Percentiles rank a stretch among this genome's conserved stretches.
Evolutionary conservation across 2,329 filamentous ascomycete species (phyloP).

Genomic region (Leptographium lundbergii): DNA sequence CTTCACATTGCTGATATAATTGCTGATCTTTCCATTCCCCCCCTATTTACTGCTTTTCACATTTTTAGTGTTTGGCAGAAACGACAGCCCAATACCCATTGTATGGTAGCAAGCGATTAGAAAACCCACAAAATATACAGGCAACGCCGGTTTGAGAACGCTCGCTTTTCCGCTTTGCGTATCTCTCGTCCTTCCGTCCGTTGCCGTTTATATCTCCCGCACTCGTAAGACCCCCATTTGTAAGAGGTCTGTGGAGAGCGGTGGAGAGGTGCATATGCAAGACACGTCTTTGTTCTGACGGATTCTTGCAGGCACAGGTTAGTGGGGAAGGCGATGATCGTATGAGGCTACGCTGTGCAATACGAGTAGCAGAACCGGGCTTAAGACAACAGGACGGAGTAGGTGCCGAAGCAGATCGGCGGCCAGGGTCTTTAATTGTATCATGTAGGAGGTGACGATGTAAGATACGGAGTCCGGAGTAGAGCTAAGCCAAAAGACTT

Average conservation of each 20-base stretch:
- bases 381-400: background rate
- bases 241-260: background rate
- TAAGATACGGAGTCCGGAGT: background rate
- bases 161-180: background rate
- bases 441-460: too few species aligned
- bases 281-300: background rate
- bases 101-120: conserved; percentile 3
- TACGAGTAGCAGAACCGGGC: background rate
- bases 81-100: background rate
- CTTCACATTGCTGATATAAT: background rate
- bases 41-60: background rate
- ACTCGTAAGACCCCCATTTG: background rate
- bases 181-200: background rate
- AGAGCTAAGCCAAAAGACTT: too few species aligned
- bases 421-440: background rate
- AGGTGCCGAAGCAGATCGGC: background rate
- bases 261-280: background rate
- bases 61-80: background rate
- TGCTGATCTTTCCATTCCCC: background rate
- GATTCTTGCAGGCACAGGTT: background rate
- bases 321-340: background rate
- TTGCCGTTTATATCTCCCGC: background rate
- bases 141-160: background rate
- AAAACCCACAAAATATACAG: background rate
- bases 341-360: background rate